Conservation (phyloP, 495 filamentous ascomycete species). For the Penicillium arizonense region DNA sequence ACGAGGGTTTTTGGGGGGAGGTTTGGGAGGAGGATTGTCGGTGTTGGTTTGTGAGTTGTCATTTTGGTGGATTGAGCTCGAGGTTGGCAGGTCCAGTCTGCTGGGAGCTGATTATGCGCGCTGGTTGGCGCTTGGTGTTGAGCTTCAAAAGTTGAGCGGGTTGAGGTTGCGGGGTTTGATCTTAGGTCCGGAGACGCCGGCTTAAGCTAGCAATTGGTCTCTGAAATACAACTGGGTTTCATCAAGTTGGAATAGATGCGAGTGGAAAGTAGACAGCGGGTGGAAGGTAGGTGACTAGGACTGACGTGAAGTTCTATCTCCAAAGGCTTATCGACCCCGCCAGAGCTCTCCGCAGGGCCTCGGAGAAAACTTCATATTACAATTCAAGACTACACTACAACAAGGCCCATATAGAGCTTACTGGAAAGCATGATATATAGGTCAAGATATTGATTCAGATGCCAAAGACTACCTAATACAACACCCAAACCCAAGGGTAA, state of each 20-base stretch:
- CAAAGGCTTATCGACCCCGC: slow-evolving; percentile 9
- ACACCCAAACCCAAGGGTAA: slow-evolving; percentile 23
- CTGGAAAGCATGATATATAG: neutral
- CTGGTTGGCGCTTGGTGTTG: neutral
- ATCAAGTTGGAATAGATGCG: neutral
- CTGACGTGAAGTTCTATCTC: slow-evolving; percentile 4
- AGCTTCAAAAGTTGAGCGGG: neutral
- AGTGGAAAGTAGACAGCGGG: neutral
- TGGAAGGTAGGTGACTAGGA: neutral
- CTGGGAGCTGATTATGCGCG: neutral
- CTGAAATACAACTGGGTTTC: neutral
- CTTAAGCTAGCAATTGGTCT: neutral
- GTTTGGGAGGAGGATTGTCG: slow-evolving; percentile 46
- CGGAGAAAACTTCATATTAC: neutral
- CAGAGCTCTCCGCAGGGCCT: slow-evolving; percentile 13
- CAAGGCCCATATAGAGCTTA: neutral
- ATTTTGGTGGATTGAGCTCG: neutral
- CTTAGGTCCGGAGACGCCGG: neutral
- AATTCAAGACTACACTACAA: neutral
- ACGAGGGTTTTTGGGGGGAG: slow-evolving; percentile 50
- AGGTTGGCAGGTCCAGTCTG: no score
- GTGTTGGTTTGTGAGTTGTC: slow-evolving; percentile 31
- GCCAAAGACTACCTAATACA: slow-evolving; percentile 18
- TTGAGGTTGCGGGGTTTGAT: neutral
- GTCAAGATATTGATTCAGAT: slow-evolving; percentile 22